phyloP scores from a whole-genome alignment of 1,139 yeast species.

The Meyerozyma carpophila region DNA sequence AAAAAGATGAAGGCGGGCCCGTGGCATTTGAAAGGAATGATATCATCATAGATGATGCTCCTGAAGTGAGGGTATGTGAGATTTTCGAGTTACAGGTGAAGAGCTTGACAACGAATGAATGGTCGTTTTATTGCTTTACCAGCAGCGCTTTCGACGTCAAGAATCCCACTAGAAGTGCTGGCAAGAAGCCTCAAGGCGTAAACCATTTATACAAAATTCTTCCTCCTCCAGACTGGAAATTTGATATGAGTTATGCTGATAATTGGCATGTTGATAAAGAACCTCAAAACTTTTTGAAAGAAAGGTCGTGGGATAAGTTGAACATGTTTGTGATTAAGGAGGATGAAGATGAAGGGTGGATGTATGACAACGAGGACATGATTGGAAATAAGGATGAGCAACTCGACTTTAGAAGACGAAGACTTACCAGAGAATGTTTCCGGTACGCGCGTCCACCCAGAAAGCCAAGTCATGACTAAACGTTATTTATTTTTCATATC shows the following conservation, averaged over 20 bases:
- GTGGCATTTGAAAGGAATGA: slow-evolving; percentile 39
- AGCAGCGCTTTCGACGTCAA: slow-evolving; percentile 45
- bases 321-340: slow-evolving; percentile 18
- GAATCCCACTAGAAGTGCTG: slow-evolving; percentile 49
- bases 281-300: slow-evolving; percentile 49
- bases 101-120: slow-evolving; percentile 54
- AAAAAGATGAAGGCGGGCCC: slow-evolving; percentile 14
- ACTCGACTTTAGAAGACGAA: slow-evolving; percentile 48
- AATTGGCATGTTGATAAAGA: slow-evolving; percentile 65
- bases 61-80: slow-evolving; percentile 60
- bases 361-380: slow-evolving; percentile 29
- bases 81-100: slow-evolving; percentile 69
- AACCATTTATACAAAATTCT: slow-evolving; percentile 47
- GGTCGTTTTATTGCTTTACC: slow-evolving; percentile 42
- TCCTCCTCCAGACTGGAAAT: slow-evolving; percentile 76
- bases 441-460: slow-evolving; percentile 39
- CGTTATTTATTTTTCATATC: background rate
- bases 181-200: slow-evolving; percentile 63
- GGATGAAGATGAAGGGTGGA: slow-evolving; percentile 42
- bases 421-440: slow-evolving; percentile 46
- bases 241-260: slow-evolving; percentile 46
- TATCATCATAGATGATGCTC: slow-evolving; percentile 63
- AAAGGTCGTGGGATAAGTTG: slow-evolving; percentile 31
- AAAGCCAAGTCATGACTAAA: slow-evolving; percentile 13
- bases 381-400: slow-evolving; percentile 21